Base-by-base conservation (phyloP, 208 protist genomes). In the Crithidia fasciculata region DNA sequence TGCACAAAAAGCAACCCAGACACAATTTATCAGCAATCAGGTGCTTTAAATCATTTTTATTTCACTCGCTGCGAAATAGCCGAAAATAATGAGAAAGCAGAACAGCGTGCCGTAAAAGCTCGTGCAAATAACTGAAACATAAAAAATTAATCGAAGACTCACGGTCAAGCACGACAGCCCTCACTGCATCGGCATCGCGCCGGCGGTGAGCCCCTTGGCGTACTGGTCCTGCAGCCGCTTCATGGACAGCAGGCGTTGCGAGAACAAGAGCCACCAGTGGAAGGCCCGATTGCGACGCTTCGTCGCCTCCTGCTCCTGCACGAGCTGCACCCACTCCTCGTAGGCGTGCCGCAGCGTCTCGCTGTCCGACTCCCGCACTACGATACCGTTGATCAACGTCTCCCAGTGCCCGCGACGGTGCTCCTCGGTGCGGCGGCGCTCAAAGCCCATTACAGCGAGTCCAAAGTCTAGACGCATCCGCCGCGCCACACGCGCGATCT, bases 251-350 rank as follows among this genome's bases (percentile, higher is more conserved):
- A 92, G 61, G 9, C 88, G 83, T 78, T 96, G 93, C 0, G 83
- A 79, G 37, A 95, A 72, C 59, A 93, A 72, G 55, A 94, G 57
- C 91, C 93, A 97, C 93, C 89, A 96, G n/a, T 87, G 82, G 57
- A 94, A 86, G 0, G 90, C 80, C 5, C 93, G 87, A 50, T 96
- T 82, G 8, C 84, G 78, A 15, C 91, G 81, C 68, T 88, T 88
- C 0, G 87, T 69, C 5, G 91, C 88, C 81, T 95, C 91, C 74
- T 97, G 89, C 75, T 96, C 90, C 67, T 91, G 80, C 36, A 80
- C 80, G 3, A 96, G 69, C 71, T 89, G 76, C 55, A 89, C 80
- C 93, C 93, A 97, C 64, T 97, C 89, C 62, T 91, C 78, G 61
- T 96, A 97, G 1, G 93, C 93, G 40, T 80, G 83, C 18, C 86